Evolutionary conservation across 495 filamentous ascomycete genomes (phyloP).

Genomic region (Aspergillus panamensis): DNA sequence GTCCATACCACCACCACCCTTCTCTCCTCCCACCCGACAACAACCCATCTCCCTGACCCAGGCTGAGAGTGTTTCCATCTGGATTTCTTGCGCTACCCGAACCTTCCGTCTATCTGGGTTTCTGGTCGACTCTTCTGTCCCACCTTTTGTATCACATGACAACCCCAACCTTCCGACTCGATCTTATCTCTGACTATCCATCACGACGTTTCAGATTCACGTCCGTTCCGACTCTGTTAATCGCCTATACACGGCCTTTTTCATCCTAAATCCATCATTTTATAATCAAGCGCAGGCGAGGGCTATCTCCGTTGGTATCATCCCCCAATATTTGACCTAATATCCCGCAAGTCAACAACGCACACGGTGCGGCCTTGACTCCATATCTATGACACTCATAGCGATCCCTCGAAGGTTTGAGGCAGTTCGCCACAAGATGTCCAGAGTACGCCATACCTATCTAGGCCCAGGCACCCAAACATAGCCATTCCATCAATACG

Average conservation of each 20-base stretch:
- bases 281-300: background rate
- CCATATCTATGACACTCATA: no score
- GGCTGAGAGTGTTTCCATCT: slow-evolving; percentile 73
- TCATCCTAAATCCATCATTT: background rate
- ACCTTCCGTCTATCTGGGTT: background rate
- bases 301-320: background rate
- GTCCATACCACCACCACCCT: slow-evolving; percentile 1
- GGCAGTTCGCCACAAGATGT: no score
- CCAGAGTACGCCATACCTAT: no score
- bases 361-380: no score
- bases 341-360: background rate
- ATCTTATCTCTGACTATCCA: no score
- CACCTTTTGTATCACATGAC: slow-evolving; percentile 8
- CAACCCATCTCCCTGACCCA: slow-evolving; percentile 74
- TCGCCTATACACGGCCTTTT: background rate
- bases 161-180: background rate
- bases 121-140: background rate
- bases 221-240: background rate
- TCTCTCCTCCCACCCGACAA: slow-evolving; percentile 37
- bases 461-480: no score
- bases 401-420: no score
- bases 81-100: slow-evolving; percentile 9
- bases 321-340: background rate
- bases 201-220: background rate
- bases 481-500: no score